Base-by-base conservation (phyloP, 2,329 filamentous ascomycete genomes). In the Coniella lustricola region DNA sequence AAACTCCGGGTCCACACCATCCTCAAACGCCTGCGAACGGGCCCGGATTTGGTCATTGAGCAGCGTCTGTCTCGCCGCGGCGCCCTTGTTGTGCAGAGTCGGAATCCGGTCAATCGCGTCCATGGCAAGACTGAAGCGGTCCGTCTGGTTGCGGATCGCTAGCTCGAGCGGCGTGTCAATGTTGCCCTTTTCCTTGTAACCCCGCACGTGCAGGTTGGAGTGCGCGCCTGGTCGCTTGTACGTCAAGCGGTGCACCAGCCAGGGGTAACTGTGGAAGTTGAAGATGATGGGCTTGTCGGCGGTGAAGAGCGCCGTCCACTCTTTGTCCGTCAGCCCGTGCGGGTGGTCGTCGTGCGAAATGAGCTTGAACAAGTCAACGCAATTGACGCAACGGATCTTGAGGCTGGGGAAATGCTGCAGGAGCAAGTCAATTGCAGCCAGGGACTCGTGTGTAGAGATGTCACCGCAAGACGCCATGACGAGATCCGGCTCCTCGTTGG, bases 191-290 rank as follows among this genome's bases (percentile, higher is more conserved):
- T 90, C 85, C 60, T 77, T 82, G 71, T 90, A 90, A 1, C 86
- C 86, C 29, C 82, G 74, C n/a, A 90, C 86, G 58, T 87, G 81
- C 54, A 90, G 65, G 64, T 86, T 81, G 21, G 3, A 4, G 39
- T 73, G 62, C 62, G 76, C 79, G 4, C 84, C 85, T 2, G 81
- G 82, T 1, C 85, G 80, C 68, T 85, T 84, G 69, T 89, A 90
- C 1, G 84, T 85, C 56, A 90, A 67, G 44, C 85, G 76, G 68
- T 90, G 85, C 44, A 90, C 78, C 59, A 90, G 73, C 84, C 83
- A 90, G 8, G 86, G 85, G 68, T 90, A 90, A 29, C 80, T 84
- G 70, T 90, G 86, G 77, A 90, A 90, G 70, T 89, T 90, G 73
- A 90, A 90, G 61, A 90, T 81, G 61, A 88, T 72, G 18, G 85